A percentile compares a stretch with the other conserved stretches of the same genome.
These are phyloP conservation scores for Buxus sempervirens DNA, from an alignment of 164 flowering plant species.

Conservation along the genomic window DNA sequence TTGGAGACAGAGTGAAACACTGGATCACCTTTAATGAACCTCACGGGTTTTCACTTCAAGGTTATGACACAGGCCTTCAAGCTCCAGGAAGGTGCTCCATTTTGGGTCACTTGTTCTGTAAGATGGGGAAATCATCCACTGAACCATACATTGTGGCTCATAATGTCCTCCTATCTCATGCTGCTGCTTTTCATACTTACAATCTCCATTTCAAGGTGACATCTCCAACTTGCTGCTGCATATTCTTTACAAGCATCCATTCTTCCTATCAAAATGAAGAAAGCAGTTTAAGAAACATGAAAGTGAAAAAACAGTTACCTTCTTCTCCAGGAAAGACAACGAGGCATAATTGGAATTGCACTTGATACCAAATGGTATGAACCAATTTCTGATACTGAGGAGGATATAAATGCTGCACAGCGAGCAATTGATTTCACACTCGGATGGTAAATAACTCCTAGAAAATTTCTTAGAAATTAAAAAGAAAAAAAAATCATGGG, in stretches of 20 bases:
- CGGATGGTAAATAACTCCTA: conserved; percentile 61
- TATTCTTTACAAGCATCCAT: neutral
- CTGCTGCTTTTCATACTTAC: conserved; percentile 60
- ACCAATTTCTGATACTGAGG: conserved; percentile 53
- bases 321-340: conserved; percentile 45
- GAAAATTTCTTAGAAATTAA: neutral
- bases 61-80: conserved; percentile 77
- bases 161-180: conserved; percentile 78
- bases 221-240: neutral
- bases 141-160: conserved; percentile 91
- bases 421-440: conserved; percentile 76
- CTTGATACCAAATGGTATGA: conserved; percentile 90
- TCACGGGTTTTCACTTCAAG: conserved; percentile 62
- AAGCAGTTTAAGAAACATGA: neutral
- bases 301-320: neutral
- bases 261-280: neutral
- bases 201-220: conserved; percentile 69
- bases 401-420: conserved; percentile 73
- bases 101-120: conserved; percentile 62
- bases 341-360: conserved; percentile 74
- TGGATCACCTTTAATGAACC: conserved; percentile 98
- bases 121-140: conserved; percentile 62
- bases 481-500: neutral
- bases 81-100: conserved; percentile 92
- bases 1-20: conserved; percentile 82